These are phyloP conservation scores for Boletus insuetus DNA, from an alignment of 768 basidiomycete species.

Conservation along the genomic window DNA sequence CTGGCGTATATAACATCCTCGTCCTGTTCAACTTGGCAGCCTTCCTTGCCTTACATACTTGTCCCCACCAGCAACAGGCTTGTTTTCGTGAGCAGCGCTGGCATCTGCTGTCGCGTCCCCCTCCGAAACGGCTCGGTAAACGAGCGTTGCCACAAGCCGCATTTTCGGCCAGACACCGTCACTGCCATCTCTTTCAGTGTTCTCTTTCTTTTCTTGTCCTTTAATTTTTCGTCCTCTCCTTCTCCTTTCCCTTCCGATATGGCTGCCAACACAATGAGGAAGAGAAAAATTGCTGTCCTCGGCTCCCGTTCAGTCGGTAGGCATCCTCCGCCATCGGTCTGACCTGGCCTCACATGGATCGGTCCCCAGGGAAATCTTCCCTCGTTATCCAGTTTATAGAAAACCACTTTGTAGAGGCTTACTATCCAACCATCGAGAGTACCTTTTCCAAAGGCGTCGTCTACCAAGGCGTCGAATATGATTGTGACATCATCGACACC, in stretches of 20 bases:
- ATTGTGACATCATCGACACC: slow-evolving; percentile 97
- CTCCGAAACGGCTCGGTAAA: slow-evolving; percentile 33
- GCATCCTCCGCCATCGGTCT: slow-evolving; percentile 20
- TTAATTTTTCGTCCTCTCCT: not conserved
- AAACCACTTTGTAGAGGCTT: slow-evolving; percentile 85
- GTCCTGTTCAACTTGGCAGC: not conserved
- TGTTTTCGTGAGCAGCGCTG: slow-evolving; percentile 11
- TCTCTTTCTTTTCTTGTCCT: slow-evolving; percentile 13
- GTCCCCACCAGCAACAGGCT: not conserved
- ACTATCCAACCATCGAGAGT: slow-evolving; percentile 94
- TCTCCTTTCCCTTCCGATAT: slow-evolving; percentile 18
- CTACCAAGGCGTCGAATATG: slow-evolving; percentile 88
- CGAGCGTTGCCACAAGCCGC: slow-evolving; percentile 25
- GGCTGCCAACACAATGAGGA: slow-evolving; percentile 51
- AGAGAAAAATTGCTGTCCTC: slow-evolving; percentile 86
- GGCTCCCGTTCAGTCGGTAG: slow-evolving; percentile 87
- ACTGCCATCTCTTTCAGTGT: slow-evolving; percentile 14
- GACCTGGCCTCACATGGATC: slow-evolving; percentile 17
- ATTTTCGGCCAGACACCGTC: slow-evolving; percentile 17
- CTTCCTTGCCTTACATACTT: slow-evolving; percentile 1
- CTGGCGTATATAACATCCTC: slow-evolving; percentile 20
- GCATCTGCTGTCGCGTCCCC: slow-evolving; percentile 11
- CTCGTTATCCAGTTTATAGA: slow-evolving; percentile 92
- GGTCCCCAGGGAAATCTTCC: slow-evolving; percentile 84
- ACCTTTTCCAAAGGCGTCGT: slow-evolving; percentile 83